A percentile compares a stretch with the other conserved stretches of the same genome.
Evolutionary conservation across 768 basidiomycete genomes (phyloP).

Genomic region (Suillus subalutaceus): DNA sequence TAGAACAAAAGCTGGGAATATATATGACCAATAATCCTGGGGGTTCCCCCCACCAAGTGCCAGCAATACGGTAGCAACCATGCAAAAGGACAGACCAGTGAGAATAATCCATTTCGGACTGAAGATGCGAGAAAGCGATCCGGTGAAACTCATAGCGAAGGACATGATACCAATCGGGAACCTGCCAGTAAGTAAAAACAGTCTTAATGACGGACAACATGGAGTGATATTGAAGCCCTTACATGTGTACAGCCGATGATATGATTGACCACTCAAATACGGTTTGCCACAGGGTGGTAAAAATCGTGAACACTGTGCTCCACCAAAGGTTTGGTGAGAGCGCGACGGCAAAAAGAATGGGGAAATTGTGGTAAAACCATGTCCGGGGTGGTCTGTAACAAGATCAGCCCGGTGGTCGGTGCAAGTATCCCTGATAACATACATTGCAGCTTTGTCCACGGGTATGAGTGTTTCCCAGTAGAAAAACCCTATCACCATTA

Average conservation of each 20-base stretch:
- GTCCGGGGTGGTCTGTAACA: conserved; percentile 40
- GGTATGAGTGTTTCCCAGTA: conserved; percentile 49
- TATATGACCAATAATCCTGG: conserved; percentile 47
- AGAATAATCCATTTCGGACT: conserved; percentile 51
- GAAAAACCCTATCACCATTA: conserved; percentile 48
- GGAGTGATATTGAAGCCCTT: conserved; percentile 14
- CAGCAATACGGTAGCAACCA: conserved; percentile 44
- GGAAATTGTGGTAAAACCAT: conserved; percentile 47
- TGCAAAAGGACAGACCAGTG: conserved; percentile 39
- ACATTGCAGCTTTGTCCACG: conserved; percentile 45
- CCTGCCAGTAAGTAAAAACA: conserved; percentile 23
- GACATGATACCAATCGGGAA: conserved; percentile 45
- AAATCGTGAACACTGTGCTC: conserved; percentile 35
- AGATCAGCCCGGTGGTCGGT: background rate
- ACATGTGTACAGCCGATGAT: conserved; percentile 44
- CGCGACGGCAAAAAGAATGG: conserved; percentile 39
- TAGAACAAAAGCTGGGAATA: conserved; percentile 53
- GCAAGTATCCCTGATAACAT: conserved; percentile 18
- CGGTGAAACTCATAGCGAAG: conserved; percentile 41
- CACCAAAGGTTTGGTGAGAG: conserved; percentile 48
- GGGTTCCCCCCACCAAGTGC: conserved; percentile 43
- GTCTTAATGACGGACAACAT: conserved; percentile 9
- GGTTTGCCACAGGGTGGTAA: conserved; percentile 44
- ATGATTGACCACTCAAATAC: conserved; percentile 45
- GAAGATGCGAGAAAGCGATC: conserved; percentile 39